Percentiles rank a stretch among this genome's conserved stretches.
phyloP scores from a whole-genome alignment of 208 protist species.

The Leishmania mexicana region DNA sequence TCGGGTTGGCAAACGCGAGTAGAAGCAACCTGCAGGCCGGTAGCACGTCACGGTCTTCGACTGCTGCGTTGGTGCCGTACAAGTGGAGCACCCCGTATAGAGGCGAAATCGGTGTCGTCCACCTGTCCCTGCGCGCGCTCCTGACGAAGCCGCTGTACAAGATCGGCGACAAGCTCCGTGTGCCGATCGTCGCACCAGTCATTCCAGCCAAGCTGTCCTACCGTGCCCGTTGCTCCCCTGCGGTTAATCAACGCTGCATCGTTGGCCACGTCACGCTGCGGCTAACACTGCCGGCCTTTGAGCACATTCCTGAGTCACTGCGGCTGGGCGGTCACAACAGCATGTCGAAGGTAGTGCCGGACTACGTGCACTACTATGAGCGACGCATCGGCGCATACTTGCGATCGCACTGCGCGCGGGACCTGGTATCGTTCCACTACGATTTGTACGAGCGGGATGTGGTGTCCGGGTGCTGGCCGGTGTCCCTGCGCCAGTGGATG shows the following conservation, averaged over 20 bases:
- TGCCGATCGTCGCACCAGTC: conserved; percentile 49
- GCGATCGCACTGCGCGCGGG: conserved; percentile 37
- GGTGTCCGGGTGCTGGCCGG: conserved; percentile 61
- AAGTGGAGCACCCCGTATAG: conserved; percentile 7
- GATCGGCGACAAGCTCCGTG: conserved; percentile 60
- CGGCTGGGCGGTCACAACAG: conserved; percentile 37
- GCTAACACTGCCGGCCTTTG: conserved; percentile 70
- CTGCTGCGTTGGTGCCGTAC: neutral
- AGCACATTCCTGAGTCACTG: conserved; percentile 53
- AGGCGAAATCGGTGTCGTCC: conserved; percentile 59
- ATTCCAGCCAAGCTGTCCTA: conserved; percentile 9
- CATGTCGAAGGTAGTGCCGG: conserved; percentile 43
- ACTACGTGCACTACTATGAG: conserved; percentile 73
- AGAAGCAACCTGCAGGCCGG: neutral
- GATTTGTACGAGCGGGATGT: conserved; percentile 81
- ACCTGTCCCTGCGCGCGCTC: conserved; percentile 75
- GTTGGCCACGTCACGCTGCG: conserved; percentile 64
- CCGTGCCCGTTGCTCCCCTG: conserved; percentile 9
- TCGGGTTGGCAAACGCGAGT: neutral
- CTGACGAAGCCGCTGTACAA: conserved; percentile 53
- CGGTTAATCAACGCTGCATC: conserved; percentile 32
- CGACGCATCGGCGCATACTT: conserved; percentile 64
- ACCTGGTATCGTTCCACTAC: conserved; percentile 71
- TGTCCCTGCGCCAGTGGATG: conserved; percentile 68
- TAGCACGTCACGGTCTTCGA: conserved; percentile 3